Evolutionary conservation across 179 eudicot genomes (phyloP), one percentile per base, ranked within the genome.

Genomic region (Corrigiola litoralis): DNA sequence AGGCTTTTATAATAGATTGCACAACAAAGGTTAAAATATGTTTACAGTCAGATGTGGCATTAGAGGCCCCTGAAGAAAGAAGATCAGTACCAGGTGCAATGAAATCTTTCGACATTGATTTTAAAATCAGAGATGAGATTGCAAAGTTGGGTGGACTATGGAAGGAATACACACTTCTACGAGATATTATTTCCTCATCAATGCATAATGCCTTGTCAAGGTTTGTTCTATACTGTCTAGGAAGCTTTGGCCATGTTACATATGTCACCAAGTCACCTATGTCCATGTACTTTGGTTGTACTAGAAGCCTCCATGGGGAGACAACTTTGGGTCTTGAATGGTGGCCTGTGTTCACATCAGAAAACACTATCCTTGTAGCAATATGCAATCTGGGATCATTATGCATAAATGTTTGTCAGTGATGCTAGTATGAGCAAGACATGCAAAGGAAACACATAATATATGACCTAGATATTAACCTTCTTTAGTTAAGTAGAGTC

Each of bases 141-240:
- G 51, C 69, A 5, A 85, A 68, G 44, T 71, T 90, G 77, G 95
- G 95, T 46, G 97, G 96, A 42, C 71, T 92, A 67, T 66, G 87
- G 62, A 86, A 84, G 72, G 97, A 90, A 62, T 90, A 84, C 81
- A 66, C 76, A 13, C 80, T 71, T 63, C 58, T 94, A 75, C 86
- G 69, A 70, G 89, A 83, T 68, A 87, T 86, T 61, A 73, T 87
- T 62, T 80, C 86, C 53, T 83, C 90, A 27, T 68, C 85, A 3
- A 68, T 71, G 61, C 83, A 79, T 72, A 68, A 76, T 73, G 73
- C 81, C 55, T 69, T 85, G 65, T 82, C 92, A 56, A 80, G 92
- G 98, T 92, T 79, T 41, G 78, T 69, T 31, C 28, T 54, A 17
- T 41, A 23, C 25, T 60, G 18, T 20, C 61, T 56, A 12, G 7